Evolutionary conservation across 305 asterid species (phyloP), one percentile per base, ranked within the genome.

Genomic region (Solanum chacoense): DNA sequence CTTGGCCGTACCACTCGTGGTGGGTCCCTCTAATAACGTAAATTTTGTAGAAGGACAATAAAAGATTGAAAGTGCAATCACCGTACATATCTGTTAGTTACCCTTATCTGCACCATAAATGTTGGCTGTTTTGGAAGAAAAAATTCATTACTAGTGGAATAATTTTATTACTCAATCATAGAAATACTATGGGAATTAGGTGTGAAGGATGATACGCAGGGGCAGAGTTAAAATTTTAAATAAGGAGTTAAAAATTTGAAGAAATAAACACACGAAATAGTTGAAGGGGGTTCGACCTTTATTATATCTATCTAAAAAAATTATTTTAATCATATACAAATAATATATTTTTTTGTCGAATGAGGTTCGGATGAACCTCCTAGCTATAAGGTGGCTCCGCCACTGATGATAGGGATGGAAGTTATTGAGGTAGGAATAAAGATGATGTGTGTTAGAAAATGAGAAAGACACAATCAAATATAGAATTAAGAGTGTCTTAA

Each of bases 41-140:
- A 31, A 29, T 18, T 18, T 50, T 10, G 20, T 18, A 29, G 20
- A 28, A 36, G 13, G 76, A 69, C 85, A 29, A 50, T 45, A 45
- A 67, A 81, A 81, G 72, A 81, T 31, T 5, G 38, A 5, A 81
- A 81, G 86, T 45, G 63, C 88, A 72, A 1, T 12, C 77, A 88
- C 90, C 90, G 90, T 88, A 88, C 90, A 72, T 84, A 88, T 88
- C 90, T 69, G 31, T 50, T 31, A 18, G 38, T 83, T 20, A 18
- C 40, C 26, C 6, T 80, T 80, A 42, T n/a, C 1, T 42, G 37
- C 10, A 74, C 26, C 26, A 18, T 32, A 74, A 31, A 16, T 13
- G 75, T 69, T 69, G 74, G 8, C 63, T 5, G 2, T 45, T 45
- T 14, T 50, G 65, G 65, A 50, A 50, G 65, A 4, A 16, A n/a